Conservation (phyloP, 768 basidiomycete genomes). For the Mrakia blollopis region DNA sequence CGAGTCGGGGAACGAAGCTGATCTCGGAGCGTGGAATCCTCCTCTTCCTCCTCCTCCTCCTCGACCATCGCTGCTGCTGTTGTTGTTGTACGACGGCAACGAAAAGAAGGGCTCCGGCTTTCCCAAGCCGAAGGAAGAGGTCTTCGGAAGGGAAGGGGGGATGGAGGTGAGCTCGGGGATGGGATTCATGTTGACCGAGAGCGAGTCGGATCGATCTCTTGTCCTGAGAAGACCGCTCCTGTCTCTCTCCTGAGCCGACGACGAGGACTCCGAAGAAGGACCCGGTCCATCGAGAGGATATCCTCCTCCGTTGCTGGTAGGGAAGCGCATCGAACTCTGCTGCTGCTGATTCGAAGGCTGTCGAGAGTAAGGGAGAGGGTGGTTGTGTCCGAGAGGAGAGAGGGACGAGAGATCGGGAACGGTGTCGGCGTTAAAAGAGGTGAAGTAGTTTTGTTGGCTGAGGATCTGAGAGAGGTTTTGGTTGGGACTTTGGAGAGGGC, state of each 20-base stretch:
- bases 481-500: neutral
- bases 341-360: neutral
- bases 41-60: neutral
- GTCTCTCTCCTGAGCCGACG: neutral
- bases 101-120: neutral
- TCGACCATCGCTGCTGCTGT: no score
- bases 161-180: constrained; percentile 27
- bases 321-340: neutral
- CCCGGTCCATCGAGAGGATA: neutral
- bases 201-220: constrained; percentile 24
- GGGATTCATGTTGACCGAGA: constrained; percentile 26
- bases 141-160: constrained; percentile 18
- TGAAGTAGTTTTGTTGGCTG: constrained; percentile 18
- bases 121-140: neutral
- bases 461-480: neutral
- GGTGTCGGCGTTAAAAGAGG: neutral
- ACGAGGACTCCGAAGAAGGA: neutral
- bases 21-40: neutral
- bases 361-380: neutral
- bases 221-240: constrained; percentile 1
- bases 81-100: neutral
- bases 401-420: neutral
- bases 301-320: neutral
- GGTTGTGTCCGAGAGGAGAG: constrained; percentile 20
- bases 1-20: neutral